Base-by-base conservation (phyloP, 305 asterid genomes). In the Petunia hybrid region DNA sequence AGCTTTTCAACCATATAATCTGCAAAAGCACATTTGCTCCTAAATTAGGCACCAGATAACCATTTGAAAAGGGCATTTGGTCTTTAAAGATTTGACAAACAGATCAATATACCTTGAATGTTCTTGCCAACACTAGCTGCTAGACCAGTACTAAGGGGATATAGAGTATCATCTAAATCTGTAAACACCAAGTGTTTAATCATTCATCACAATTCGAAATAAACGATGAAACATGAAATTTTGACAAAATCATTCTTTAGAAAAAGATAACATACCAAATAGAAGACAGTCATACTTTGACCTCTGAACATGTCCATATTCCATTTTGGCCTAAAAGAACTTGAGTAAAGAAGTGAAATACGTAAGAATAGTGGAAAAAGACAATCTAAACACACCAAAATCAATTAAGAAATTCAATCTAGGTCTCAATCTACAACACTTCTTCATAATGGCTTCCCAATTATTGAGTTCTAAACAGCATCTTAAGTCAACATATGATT, bases 131-230 rank as follows among this genome's bases (percentile, higher is more conserved):
- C 93, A 69, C 91, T 87, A 76, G 84, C 56, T 2, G 97, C 94
- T 3, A 95, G 81, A 78, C 99, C 99, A 85, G 89, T 22, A 63
- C 95, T 91, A 12, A 92, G 85, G 66, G 98, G 97, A 88, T 95
- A 95, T 76, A 95, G 94, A 78, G 98, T 94, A 48, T 95, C 99
- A 88, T 95, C 98, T 55, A 95, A 92, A 90, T 95, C 99, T 93
- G 86, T 46, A 74, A 74, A 77, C 13, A 22, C 13, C 69, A 67
- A 55, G 51, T 51, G 45, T 59, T 51, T 51, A 6, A 73, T 6
- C 63, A 73, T 48, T 62, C 35, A 73, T 53, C 41, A 81, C 71
- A 14, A 36, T 12, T 69, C 43, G 5, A 22, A 8, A 35, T 35
- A 0, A 64, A 16, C 8, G 8, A 35, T 65, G 3, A 16, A 31